Percentiles rank a stretch among this genome's conserved stretches.
Conservation (phyloP, 2,329 filamentous ascomycete genomes). For the Aureobasidium leucospermi region DNA sequence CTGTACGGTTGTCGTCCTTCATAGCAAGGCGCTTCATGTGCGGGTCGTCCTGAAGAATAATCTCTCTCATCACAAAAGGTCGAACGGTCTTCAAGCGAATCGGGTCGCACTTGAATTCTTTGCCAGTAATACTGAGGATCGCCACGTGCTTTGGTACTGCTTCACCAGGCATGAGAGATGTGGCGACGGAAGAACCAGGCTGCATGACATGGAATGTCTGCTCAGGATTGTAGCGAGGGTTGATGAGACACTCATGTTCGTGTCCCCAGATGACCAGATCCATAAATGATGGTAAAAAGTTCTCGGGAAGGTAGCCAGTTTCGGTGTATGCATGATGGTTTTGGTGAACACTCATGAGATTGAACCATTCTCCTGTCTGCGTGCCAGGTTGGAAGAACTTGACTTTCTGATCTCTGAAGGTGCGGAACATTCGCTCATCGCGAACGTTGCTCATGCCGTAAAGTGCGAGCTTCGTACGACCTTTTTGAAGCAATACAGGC, state of each 20-base stretch:
- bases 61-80: slow-evolving; percentile 81
- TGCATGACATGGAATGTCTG: slow-evolving; percentile 95
- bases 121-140: slow-evolving; percentile 75
- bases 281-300: slow-evolving; percentile 83
- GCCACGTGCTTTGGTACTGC: slow-evolving; percentile 86
- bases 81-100: slow-evolving; percentile 81
- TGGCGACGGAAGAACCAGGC: slow-evolving; percentile 91
- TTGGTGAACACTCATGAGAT: slow-evolving; percentile 88
- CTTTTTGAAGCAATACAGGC: slow-evolving; percentile 88
- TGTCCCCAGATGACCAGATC: slow-evolving; percentile 95
- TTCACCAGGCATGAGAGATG: slow-evolving; percentile 82
- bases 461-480: slow-evolving; percentile 81
- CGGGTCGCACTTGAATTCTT: slow-evolving; percentile 70
- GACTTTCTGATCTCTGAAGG: slow-evolving; percentile 86
- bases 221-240: slow-evolving; percentile 74
- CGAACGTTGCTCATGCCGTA: slow-evolving; percentile 95
- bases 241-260: slow-evolving; percentile 91
- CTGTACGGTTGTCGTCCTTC: slow-evolving; percentile 73
- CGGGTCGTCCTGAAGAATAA: slow-evolving; percentile 67
- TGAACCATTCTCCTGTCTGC: slow-evolving; percentile 89
- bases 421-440: slow-evolving; percentile 89
- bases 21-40: slow-evolving; percentile 71
- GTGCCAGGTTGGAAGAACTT: slow-evolving; percentile 81
- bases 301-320: slow-evolving; percentile 90
- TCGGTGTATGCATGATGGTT: slow-evolving; percentile 90